These are phyloP conservation scores for Geotrichum reessii DNA, from an alignment of 1,139 yeast genomes.

Conservation along the genomic window DNA sequence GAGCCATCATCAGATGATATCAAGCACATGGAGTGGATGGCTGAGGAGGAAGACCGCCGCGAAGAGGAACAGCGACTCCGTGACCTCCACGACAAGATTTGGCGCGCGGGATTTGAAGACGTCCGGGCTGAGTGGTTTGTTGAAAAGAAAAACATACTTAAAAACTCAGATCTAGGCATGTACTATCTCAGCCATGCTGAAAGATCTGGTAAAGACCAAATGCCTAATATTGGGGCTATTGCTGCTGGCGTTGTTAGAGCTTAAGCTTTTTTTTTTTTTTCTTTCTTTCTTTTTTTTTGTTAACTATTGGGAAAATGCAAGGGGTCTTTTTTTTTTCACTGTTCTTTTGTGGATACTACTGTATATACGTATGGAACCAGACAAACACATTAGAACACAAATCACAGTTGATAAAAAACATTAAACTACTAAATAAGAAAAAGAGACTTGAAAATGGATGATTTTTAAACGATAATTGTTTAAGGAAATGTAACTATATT, in stretches of 20 bases:
- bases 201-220: not conserved
- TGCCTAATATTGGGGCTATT: conserved; percentile 14
- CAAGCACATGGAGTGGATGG: conserved; percentile 97
- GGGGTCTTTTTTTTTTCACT: not conserved
- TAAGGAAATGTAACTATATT: not conserved
- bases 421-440: too few species aligned
- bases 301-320: too few species aligned
- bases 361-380: too few species aligned
- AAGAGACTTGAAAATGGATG: not conserved
- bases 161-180: conserved; percentile 56
- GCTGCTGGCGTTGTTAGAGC: conserved; percentile 11
- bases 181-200: not conserved
- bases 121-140: conserved; percentile 61
- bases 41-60: conserved; percentile 75
- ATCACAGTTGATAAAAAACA: too few species aligned
- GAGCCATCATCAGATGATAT: conserved; percentile 84
- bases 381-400: too few species aligned
- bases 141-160: conserved; percentile 61
- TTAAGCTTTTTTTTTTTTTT: not conserved
- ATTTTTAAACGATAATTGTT: not conserved
- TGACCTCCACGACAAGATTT: conserved; percentile 66
- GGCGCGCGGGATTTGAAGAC: conserved; percentile 73
- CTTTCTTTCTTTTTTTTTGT: not conserved
- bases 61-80: conserved; percentile 60
- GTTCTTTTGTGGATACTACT: not conserved